These are phyloP conservation scores for Exophiala alcalophila DNA, from an alignment of 2,329 filamentous ascomycete genomes.

Conservation along the genomic window DNA sequence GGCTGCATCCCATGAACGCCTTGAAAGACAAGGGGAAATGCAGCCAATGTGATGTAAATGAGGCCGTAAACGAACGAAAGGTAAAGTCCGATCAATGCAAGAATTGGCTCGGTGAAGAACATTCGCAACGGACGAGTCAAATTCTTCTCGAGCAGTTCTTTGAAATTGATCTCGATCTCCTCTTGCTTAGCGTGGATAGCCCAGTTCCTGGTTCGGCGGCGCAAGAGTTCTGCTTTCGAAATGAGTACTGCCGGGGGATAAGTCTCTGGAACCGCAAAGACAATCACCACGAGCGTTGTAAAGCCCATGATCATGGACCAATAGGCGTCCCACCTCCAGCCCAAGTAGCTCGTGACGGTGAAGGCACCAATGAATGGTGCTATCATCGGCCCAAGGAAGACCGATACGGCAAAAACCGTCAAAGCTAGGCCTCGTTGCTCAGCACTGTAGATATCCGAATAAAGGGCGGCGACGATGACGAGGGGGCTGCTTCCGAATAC, in stretches of 20 bases:
- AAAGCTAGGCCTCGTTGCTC: constrained; percentile 63
- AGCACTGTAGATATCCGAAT: constrained; percentile 63
- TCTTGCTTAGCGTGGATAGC: constrained; percentile 43
- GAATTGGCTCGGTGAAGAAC: constrained; percentile 50
- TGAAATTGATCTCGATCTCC: constrained; percentile 41
- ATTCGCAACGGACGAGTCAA: constrained; percentile 49
- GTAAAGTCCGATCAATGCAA: constrained; percentile 45
- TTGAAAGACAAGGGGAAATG: constrained; percentile 51
- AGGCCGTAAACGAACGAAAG: constrained; percentile 52
- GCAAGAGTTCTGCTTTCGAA: constrained; percentile 47
- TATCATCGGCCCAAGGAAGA: constrained; percentile 39
- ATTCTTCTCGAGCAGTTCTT: constrained; percentile 39
- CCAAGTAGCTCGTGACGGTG: constrained; percentile 53
- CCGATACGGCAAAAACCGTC: constrained; percentile 55
- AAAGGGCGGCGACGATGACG: constrained; percentile 65
- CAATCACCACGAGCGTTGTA: constrained; percentile 53
- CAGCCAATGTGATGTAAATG: constrained; percentile 47
- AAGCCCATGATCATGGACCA: constrained; percentile 62
- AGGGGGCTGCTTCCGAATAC: constrained; percentile 52
- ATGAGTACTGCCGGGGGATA: constrained; percentile 53
- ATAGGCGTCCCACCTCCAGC: constrained; percentile 66
- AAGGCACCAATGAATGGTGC: constrained; percentile 60
- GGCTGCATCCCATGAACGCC: constrained; percentile 46
- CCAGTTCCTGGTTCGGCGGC: constrained; percentile 47
- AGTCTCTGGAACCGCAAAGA: constrained; percentile 56